Evolutionary conservation across 2,329 filamentous ascomycete genomes (phyloP).

Genomic region (Talaromyces sp.): DNA sequence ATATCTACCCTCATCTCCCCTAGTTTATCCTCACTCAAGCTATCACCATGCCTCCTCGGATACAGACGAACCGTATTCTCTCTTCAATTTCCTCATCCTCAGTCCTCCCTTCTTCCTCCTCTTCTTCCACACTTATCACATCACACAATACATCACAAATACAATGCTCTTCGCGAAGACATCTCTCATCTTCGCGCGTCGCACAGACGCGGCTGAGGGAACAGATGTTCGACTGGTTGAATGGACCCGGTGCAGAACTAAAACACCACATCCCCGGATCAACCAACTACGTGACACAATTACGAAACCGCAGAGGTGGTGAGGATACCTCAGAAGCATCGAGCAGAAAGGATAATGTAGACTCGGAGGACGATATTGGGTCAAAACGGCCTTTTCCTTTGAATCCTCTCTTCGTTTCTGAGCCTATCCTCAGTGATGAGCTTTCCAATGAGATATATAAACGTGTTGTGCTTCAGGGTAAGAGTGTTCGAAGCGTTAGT

Average conservation of each 20-base stretch:
- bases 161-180: conserved; percentile 21
- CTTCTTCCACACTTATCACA: conserved; percentile 18
- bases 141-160: conserved; percentile 15
- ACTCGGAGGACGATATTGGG: not conserved
- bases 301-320: conserved; percentile 14
- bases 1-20: not conserved
- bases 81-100: conserved; percentile 30
- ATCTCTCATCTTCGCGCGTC: conserved; percentile 31
- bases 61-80: conserved; percentile 25
- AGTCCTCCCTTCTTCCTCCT: conserved; percentile 21
- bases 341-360: not conserved
- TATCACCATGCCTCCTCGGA: conserved; percentile 36
- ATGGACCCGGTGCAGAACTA: conserved; percentile 30
- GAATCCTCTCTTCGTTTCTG: conserved; percentile 65
- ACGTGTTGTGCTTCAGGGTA: conserved; percentile 59
- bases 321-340: conserved; percentile 4
- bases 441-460: conserved; percentile 69
- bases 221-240: conserved; percentile 57
- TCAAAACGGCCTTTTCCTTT: conserved; percentile 62
- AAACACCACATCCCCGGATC: conserved; percentile 29
- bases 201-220: conserved; percentile 47
- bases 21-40: not conserved
- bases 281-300: conserved; percentile 28
- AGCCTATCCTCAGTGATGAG: conserved; percentile 67
- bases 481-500: conserved; percentile 70